Evolutionary conservation across 169 alveolate species (phyloP).

Genomic region (Besnoitia besnoiti): DNA sequence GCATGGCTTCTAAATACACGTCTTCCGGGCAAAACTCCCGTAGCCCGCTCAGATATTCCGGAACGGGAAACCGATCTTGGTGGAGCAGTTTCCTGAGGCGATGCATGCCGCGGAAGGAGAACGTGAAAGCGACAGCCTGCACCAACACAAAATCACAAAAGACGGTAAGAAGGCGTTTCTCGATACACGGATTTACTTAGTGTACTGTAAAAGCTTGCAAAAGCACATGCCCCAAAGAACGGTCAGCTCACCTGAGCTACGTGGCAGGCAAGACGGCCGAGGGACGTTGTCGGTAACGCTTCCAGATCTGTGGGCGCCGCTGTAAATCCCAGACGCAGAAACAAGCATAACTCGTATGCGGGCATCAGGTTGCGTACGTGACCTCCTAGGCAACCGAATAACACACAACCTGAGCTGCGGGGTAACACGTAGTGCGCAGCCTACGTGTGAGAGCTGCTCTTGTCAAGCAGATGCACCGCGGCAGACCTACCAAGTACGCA

Average conservation of each 20-base stretch:
- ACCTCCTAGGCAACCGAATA: too few relatives aligned
- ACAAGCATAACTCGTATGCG: too few relatives aligned
- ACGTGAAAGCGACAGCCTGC: neutral
- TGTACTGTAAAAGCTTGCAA: neutral
- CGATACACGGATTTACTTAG: too few relatives aligned
- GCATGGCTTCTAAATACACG: neutral
- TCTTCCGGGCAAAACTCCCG: neutral
- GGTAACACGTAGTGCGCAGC: too few relatives aligned
- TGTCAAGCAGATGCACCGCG: too few relatives aligned
- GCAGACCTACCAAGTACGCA: too few relatives aligned
- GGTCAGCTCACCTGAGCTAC: neutral
- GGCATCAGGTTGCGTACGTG: too few relatives aligned
- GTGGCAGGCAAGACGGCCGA: neutral
- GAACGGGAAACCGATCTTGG: neutral
- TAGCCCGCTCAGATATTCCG: neutral
- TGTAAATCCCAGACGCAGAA: neutral
- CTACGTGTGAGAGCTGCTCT: too few relatives aligned
- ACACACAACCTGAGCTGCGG: too few relatives aligned
- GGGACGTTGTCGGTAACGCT: neutral
- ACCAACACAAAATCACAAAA: neutral
- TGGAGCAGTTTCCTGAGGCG: neutral
- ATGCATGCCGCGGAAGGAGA: conserved; percentile 12
- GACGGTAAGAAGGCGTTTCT: neutral
- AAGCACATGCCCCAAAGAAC: neutral
- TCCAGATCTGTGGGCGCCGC: neutral